Evolutionary conservation across 441 rosid species (phyloP).

Genomic region (Pelargonium australe): DNA sequence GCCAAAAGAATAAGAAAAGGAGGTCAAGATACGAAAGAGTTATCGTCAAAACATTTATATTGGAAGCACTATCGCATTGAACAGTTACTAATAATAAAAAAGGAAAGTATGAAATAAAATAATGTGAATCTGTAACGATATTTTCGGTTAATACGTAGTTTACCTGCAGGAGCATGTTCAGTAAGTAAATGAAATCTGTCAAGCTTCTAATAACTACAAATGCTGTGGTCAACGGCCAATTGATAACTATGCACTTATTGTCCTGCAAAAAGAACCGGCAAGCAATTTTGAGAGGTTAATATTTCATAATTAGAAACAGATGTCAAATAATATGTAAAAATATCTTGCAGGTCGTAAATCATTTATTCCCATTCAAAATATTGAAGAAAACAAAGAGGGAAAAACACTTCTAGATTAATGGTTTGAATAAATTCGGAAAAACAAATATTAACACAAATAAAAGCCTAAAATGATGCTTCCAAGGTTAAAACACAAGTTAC

Average conservation of each 20-base stretch:
- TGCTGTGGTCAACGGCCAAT: constrained; percentile 40
- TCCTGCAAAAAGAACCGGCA: constrained; percentile 35
- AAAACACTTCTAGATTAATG: too few relatives aligned
- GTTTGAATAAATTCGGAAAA: too few relatives aligned
- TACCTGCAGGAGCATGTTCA: constrained; percentile 89
- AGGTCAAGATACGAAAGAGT: neutral
- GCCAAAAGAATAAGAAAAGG: constrained; percentile 21
- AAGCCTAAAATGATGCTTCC: too few relatives aligned
- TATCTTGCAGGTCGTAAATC: too few relatives aligned
- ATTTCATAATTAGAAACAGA: neutral
- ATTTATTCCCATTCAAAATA: too few relatives aligned
- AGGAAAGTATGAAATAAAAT: neutral
- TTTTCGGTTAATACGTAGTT: neutral
- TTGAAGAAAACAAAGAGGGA: too few relatives aligned
- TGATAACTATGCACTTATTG: constrained; percentile 46
- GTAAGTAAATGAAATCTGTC: constrained; percentile 55
- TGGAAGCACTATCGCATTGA: neutral
- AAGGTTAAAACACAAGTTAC: too few relatives aligned
- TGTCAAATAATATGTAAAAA: neutral
- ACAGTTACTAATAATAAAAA: neutral
- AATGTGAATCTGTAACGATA: too few relatives aligned
- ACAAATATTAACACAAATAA: too few relatives aligned
- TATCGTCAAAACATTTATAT: neutral
- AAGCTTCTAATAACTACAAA: constrained; percentile 48
- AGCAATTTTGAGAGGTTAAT: neutral